phyloP scores from a whole-genome alignment of 371 early-diverging fungal species.

The Blakeslea trispora region DNA sequence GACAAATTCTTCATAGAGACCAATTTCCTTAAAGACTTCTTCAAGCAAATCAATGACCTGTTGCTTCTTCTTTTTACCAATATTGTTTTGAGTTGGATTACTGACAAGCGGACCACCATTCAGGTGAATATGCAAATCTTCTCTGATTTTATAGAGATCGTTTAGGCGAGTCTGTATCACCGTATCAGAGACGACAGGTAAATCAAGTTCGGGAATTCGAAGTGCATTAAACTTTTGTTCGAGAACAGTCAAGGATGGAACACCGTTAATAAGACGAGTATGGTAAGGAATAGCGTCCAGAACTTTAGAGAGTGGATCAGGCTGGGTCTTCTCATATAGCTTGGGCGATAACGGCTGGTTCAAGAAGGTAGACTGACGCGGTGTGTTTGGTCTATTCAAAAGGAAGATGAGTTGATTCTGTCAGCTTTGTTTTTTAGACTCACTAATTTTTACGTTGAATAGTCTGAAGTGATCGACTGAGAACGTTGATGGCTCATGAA shows the following conservation, averaged over 20 bases:
- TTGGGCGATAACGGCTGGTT: slow-evolving; percentile 37
- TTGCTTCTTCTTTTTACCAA: slow-evolving; percentile 47
- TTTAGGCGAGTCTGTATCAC: slow-evolving; percentile 62
- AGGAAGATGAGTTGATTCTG: too few species aligned
- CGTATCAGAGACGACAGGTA: slow-evolving; percentile 63
- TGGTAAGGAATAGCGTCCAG: slow-evolving; percentile 47
- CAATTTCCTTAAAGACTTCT: slow-evolving; percentile 64
- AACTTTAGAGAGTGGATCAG: slow-evolving; percentile 40
- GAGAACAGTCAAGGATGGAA: slow-evolving; percentile 53
- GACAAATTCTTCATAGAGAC: slow-evolving; percentile 77
- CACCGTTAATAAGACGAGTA: slow-evolving; percentile 58
- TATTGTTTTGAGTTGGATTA: slow-evolving; percentile 27
- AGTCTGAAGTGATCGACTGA: slow-evolving; percentile 46
- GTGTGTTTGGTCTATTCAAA: slow-evolving; percentile 48
- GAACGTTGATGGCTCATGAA: slow-evolving; percentile 53
- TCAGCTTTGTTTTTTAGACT: too few species aligned
- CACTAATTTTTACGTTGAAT: slow-evolving; percentile 50
- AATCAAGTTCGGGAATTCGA: slow-evolving; percentile 66
- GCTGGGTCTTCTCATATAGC: slow-evolving; percentile 31
- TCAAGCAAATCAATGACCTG: slow-evolving; percentile 60
- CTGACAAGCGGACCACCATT: slow-evolving; percentile 55
- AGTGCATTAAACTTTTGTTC: slow-evolving; percentile 63
- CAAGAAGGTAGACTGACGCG: slow-evolving; percentile 35
- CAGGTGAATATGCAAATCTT: slow-evolving; percentile 61
- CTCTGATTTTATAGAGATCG: slow-evolving; percentile 61